Conservation (phyloP, 2,329 filamentous ascomycete species). For the Colletotrichum sp. region DNA sequence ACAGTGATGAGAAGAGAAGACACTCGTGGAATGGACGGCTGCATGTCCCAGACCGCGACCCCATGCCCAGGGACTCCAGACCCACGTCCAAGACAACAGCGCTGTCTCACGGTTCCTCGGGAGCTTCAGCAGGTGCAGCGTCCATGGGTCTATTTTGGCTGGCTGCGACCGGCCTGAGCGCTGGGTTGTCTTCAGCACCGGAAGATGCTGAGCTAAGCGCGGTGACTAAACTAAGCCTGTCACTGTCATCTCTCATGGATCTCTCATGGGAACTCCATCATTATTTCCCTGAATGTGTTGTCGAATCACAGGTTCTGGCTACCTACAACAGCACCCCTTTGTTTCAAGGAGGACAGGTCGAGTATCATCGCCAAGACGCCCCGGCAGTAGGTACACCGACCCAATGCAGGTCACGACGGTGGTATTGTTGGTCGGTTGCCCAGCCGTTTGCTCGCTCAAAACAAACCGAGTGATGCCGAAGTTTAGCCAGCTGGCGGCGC, state of each 20-base stretch:
- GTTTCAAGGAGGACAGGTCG: background rate
- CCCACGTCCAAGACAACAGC: background rate
- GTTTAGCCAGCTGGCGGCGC: background rate
- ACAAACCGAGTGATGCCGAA: background rate
- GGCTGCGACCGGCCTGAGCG: background rate
- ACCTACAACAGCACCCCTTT: background rate
- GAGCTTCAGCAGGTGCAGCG: background rate
- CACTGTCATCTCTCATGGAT: background rate
- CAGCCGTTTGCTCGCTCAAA: background rate
- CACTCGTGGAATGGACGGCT: background rate
- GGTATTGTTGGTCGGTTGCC: background rate
- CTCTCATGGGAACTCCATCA: background rate
- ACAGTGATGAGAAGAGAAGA: background rate
- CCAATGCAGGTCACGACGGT: background rate
- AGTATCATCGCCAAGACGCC: background rate
- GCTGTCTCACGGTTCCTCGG: background rate
- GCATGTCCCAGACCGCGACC: constrained; percentile 1
- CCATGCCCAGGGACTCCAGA: background rate
- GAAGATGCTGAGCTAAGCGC: background rate
- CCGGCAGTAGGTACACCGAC: background rate
- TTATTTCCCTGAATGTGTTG: background rate
- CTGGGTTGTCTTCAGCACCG: background rate
- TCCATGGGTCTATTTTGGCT: background rate
- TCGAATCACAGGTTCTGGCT: background rate
- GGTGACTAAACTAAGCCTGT: background rate